These are phyloP conservation scores for Sequoiadendron giganteum DNA, from an alignment of 75 land plant genomes.

Conservation along the genomic window DNA sequence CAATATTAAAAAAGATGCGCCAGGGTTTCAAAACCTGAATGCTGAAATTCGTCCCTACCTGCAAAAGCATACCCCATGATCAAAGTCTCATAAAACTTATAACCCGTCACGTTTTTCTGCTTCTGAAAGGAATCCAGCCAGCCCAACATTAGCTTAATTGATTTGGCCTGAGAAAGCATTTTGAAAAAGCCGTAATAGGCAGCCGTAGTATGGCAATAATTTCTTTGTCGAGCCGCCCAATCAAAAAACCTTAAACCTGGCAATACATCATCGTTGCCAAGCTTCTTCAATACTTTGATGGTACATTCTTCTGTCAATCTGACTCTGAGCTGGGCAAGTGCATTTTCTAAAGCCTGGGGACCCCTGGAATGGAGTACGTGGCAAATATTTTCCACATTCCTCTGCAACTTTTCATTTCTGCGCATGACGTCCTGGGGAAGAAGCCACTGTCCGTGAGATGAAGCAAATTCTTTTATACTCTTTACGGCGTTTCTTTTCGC, in stretches of 20 bases:
- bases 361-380: slow-evolving; percentile 9
- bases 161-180: slow-evolving; percentile 28
- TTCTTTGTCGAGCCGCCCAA: slow-evolving; percentile 53
- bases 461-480: neutral
- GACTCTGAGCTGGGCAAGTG: slow-evolving; percentile 31
- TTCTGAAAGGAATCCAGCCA: slow-evolving; percentile 26
- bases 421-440: neutral
- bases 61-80: slow-evolving; percentile 62
- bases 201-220: slow-evolving; percentile 50
- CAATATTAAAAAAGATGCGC: too few relatives aligned
- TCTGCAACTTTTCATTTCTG: neutral
- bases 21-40: too few relatives aligned
- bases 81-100: slow-evolving; percentile 30
- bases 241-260: slow-evolving; percentile 60
- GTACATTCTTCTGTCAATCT: slow-evolving; percentile 38
- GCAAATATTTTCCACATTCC: slow-evolving; percentile 9
- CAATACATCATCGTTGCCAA: slow-evolving; percentile 21
- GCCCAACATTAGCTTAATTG: slow-evolving; percentile 23
- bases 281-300: slow-evolving; percentile 21
- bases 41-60: slow-evolving; percentile 5
- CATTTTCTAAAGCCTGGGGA: slow-evolving; percentile 19
- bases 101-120: neutral
- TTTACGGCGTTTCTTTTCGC: too few relatives aligned
- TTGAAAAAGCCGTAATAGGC: slow-evolving; percentile 53
- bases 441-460: slow-evolving; percentile 14